phyloP scores from a whole-genome alignment of 2,329 filamentous ascomycete species.

The Ophiostoma fasciatum region DNA sequence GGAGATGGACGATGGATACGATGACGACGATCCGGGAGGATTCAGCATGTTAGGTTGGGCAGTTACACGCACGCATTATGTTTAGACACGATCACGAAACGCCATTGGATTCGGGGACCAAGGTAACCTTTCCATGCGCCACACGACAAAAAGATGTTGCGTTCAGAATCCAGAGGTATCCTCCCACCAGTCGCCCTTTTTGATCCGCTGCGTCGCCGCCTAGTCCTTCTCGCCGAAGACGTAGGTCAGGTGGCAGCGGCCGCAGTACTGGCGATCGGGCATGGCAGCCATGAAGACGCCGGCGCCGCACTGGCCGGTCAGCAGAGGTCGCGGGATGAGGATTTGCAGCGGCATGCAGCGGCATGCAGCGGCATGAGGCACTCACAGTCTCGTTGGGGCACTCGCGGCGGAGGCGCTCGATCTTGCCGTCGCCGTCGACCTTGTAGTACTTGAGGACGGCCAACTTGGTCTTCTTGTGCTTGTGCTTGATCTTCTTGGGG shows the following conservation, averaged over 20 bases:
- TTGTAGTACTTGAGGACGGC: conserved; percentile 99
- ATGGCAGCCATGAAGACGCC: conserved; percentile 99
- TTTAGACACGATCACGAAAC: too few relatives aligned
- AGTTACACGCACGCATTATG: too few relatives aligned
- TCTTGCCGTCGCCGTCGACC: conserved; percentile 99
- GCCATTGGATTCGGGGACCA: conserved; percentile 6
- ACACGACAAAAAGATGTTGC: conserved; percentile 11
- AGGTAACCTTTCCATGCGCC: conserved; percentile 9
- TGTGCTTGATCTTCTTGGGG: conserved; percentile 99
- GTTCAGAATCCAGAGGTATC: conserved; percentile 7
- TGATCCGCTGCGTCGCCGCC: conserved; percentile 12
- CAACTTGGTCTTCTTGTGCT: conserved; percentile 99
- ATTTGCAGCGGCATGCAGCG: too few relatives aligned
- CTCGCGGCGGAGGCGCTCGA: conserved; percentile 96
- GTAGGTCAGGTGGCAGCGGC: conserved; percentile 58
- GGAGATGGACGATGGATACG: too few relatives aligned
- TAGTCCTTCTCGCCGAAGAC: conserved; percentile 53
- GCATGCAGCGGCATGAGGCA: too few relatives aligned
- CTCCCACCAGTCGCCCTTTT: conserved; percentile 13
- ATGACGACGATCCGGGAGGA: too few relatives aligned
- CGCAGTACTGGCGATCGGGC: conserved; percentile 98
- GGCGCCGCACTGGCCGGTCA: conserved; percentile 67
- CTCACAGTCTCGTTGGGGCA: conserved; percentile 83
- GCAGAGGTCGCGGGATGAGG: too few relatives aligned
- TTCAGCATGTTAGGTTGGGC: too few relatives aligned